Base-by-base conservation (phyloP, 192 early-diverging fungal genomes). In the Backusella psychrophila region DNA sequence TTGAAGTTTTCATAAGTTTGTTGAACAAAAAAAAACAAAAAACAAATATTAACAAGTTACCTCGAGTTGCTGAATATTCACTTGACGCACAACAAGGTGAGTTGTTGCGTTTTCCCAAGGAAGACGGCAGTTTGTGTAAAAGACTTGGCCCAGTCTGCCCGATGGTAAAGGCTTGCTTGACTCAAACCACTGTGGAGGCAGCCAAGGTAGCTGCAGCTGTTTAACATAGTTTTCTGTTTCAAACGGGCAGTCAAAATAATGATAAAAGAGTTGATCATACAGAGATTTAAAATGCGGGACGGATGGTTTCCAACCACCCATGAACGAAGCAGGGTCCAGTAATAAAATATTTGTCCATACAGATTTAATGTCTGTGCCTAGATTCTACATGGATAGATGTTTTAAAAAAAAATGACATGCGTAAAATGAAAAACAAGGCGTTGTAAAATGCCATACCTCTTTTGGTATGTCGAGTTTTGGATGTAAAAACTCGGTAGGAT, bases 181-280 rank as follows among this genome's bases (percentile, higher is more conserved):
- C 19, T 69, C 68, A 21, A 69, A 69, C 68, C 68, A 69, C 19
- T 69, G 68, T 41, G 68, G 68, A 39, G 68, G 68, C 4, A 39
- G 5, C 68, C 68, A 69, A 1, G 68, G 68, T 4, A 39, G 19
- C 7, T 69, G n/a, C 9, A 69, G 68, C 9, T 41, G 68, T 11
- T 5, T n/a, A 23, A 69, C 38, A 12, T 41, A 39, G 19, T 41
- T 38, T 14, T 69, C 68, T 5, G 38, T 69, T 38, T 69, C 68
- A 39, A 38, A 23, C 6, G 68, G 35, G 21, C 38, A 36, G 35
- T 69, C 68, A 41, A 69, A 69, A 38, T 69, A 69, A 9, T 69
- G 23, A 38, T 69, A 39, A 26, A 69, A 69, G 34, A 69, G 38
- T 21, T 69, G 68, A 14, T 69, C 68, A 39, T 69, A 69, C 1